Evolutionary conservation across 2,329 filamentous ascomycete genomes (phyloP).

Genomic region (Cercospora sp.): DNA sequence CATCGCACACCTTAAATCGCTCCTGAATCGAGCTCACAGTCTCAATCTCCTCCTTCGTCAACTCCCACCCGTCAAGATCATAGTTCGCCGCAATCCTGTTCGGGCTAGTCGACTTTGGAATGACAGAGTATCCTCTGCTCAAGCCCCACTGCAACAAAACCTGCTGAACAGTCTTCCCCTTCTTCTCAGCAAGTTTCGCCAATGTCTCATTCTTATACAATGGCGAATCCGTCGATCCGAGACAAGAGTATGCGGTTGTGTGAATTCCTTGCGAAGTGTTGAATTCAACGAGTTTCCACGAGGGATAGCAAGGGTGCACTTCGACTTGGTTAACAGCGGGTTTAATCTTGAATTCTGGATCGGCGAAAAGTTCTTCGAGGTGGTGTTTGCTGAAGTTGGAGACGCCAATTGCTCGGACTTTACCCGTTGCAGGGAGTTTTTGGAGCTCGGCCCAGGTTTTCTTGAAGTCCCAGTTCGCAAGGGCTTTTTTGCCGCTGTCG

Average conservation of each 20-base stretch:
- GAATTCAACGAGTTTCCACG: constrained; percentile 75
- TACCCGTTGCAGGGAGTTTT: constrained; percentile 62
- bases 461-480: constrained; percentile 77
- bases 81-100: constrained; percentile 75
- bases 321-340: constrained; percentile 80
- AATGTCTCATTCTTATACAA: constrained; percentile 68
- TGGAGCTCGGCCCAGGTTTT: constrained; percentile 64
- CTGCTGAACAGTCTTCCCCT: constrained; percentile 72
- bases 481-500: constrained; percentile 60
- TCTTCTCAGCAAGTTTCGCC: constrained; percentile 58
- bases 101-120: constrained; percentile 79
- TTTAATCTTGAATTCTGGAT: constrained; percentile 62
- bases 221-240: constrained; percentile 70
- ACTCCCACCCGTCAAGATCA: constrained; percentile 68
- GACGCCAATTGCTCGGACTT: constrained; percentile 73
- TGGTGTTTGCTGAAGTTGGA: constrained; percentile 84
- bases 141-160: constrained; percentile 79
- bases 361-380: constrained; percentile 70
- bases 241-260: constrained; percentile 71
- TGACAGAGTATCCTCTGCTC: constrained; percentile 77
- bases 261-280: constrained; percentile 73
- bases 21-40: constrained; percentile 68
- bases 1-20: constrained; percentile 80
- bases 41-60: constrained; percentile 71
- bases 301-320: constrained; percentile 77